Evolutionary conservation across 1,284 basidiomycete species (phyloP).

Genomic region (Vanrija sp.): DNA sequence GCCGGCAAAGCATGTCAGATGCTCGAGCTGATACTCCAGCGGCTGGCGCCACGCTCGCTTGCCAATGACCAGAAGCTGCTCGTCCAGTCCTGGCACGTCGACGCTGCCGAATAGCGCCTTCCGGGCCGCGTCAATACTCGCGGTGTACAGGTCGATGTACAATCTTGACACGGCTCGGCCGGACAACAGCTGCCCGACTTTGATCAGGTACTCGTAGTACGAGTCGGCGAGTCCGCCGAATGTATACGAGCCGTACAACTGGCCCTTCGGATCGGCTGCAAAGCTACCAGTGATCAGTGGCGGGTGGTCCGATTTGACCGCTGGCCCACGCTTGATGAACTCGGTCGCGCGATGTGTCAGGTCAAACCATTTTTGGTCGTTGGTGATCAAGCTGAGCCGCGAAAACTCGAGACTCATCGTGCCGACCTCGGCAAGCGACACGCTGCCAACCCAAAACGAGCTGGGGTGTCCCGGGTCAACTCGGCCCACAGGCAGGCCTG

Average conservation of each 20-base stretch:
- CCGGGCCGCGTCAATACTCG: slow-evolving; percentile 51
- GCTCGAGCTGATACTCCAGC: slow-evolving; percentile 32
- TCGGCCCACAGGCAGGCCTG: slow-evolving; percentile 49
- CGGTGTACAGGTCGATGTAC: slow-evolving; percentile 53
- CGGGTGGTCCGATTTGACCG: slow-evolving; percentile 24
- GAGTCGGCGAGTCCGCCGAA: slow-evolving; percentile 53
- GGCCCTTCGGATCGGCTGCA: slow-evolving; percentile 40
- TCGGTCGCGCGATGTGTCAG: slow-evolving; percentile 54
- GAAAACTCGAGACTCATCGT: slow-evolving; percentile 56
- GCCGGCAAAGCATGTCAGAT: slow-evolving; percentile 54
- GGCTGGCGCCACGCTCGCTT: slow-evolving; percentile 18
- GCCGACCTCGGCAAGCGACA: slow-evolving; percentile 50
- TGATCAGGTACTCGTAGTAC: slow-evolving; percentile 58
- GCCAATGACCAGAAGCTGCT: slow-evolving; percentile 47
- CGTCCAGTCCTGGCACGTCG: slow-evolving; percentile 46
- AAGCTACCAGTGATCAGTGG: slow-evolving; percentile 47
- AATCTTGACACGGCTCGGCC: slow-evolving; percentile 44
- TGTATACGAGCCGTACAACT: slow-evolving; percentile 32
- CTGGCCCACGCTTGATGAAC: slow-evolving; percentile 50
- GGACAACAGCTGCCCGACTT: slow-evolving; percentile 53
- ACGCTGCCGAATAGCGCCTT: slow-evolving; percentile 49
- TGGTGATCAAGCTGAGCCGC: slow-evolving; percentile 53
- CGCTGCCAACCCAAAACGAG: slow-evolving; percentile 16
- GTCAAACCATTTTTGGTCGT: slow-evolving; percentile 54
- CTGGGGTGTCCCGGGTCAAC: slow-evolving; percentile 44